Base-by-base conservation (phyloP, 2,329 filamentous ascomycete species). In the Aspergillus ustus region DNA sequence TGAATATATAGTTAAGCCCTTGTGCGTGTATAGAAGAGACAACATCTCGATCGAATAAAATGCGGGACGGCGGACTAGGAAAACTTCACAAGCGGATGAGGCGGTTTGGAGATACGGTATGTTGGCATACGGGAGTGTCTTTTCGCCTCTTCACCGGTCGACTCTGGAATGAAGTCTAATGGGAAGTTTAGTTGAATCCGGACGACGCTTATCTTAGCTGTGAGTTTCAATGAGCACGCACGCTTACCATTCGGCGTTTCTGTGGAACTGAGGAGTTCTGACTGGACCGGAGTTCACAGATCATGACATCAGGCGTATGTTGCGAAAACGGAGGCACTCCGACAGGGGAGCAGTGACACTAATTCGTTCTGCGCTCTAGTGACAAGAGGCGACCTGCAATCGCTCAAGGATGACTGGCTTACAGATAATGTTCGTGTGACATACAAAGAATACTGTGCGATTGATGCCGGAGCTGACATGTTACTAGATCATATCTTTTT, bases 391-490 rank as follows among this genome's bases (percentile, higher is more conserved):
- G 95, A 99, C 77, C 87, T 98, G 68, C 91, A 93, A 75, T 89
- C 90, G 17, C 86, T 99, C 61, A 92, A 91, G 78, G 84, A 91
- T 77, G 95, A 97, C 82, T 99, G 95, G 95, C 83, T 99, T 56
- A 97, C 94, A 48, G 95, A 99, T 77, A 97, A 97, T 81, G 91
- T 93, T 82, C 67, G 85, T 80, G 62, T 46, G 46, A 61, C 61
- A 40, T 44, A 17, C 25, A 50, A 22, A 22, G 9, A 7, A 29
- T 25, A 56, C 22, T 53, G 48, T 55, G 34, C 53, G 43, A 50
- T 59, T 37, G 48, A 57, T 62, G 25, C 31, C 58, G 22, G 56
- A 53, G 68, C 67, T 70, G 63, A 77, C 57, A 37, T 37, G 29
- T 48, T 68, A 54, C 50, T 69, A 94, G 91, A 93, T 93, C 70